phyloP scores from a whole-genome alignment of 2,329 filamentous ascomycete species.

The Xylogone sp. region DNA sequence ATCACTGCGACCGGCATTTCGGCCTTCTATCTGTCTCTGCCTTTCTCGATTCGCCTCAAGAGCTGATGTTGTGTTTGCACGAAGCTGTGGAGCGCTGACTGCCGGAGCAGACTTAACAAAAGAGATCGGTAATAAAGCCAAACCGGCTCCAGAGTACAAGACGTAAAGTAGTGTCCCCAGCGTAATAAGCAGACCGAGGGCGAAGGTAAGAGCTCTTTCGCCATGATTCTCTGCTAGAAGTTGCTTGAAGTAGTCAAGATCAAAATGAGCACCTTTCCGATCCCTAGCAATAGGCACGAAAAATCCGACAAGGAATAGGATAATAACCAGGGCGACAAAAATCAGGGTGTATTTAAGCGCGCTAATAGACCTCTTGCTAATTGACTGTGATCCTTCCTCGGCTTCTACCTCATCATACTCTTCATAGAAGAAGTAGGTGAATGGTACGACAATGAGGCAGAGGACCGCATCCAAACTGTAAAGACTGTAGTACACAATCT shows the following conservation, averaged over 20 bases:
- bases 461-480: constrained; percentile 90
- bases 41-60: constrained; percentile 86
- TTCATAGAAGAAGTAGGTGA: constrained; percentile 97
- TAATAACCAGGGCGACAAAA: constrained; percentile 75
- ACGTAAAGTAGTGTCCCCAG: constrained; percentile 83
- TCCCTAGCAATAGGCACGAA: constrained; percentile 80
- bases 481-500: constrained; percentile 86
- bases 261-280: constrained; percentile 61
- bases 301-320: constrained; percentile 88
- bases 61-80: constrained; percentile 72
- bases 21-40: constrained; percentile 85
- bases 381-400: constrained; percentile 71
- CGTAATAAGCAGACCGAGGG: constrained; percentile 81
- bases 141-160: constrained; percentile 82
- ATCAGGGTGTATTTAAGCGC: constrained; percentile 87
- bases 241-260: constrained; percentile 88
- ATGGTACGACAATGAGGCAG: constrained; percentile 86
- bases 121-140: constrained; percentile 83
- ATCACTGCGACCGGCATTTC: constrained; percentile 70
- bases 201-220: constrained; percentile 88
- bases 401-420: constrained; percentile 91
- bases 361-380: constrained; percentile 70
- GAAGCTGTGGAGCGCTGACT: constrained; percentile 76
- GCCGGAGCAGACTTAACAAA: constrained; percentile 90
- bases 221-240: constrained; percentile 83